Evolutionary conservation across 495 filamentous ascomycete genomes (phyloP), one percentile per base, ranked within the genome.

Genomic region (Hyaloscypha bicolor): DNA sequence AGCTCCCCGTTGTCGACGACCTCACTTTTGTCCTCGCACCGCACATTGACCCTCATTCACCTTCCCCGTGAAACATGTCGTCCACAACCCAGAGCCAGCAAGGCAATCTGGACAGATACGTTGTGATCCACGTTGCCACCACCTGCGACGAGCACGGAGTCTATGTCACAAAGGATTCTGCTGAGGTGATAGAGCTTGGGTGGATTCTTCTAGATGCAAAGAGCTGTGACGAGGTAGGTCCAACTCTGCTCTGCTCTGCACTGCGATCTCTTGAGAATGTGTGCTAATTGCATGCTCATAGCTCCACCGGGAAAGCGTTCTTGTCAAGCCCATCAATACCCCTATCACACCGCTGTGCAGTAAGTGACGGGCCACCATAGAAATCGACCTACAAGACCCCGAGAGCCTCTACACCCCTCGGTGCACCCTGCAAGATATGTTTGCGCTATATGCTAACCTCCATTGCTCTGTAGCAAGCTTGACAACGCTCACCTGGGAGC

Each of bases 81-180:
- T 67, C 65, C 31, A 69, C 69, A 29, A 55, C 68, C 4, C 69
- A 65, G 35, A 61, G 58, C 72, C 70, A 66, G 63, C 71, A 72
- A 55, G 69, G 82, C 67, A 92, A 91, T 81, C 87, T 94, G 80
- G 95, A 98, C 82, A 91, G 93, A 74, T 98, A 96, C 78, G 90
- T 97, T 69, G 92, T 99, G 73, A 95, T 97, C 76, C 95, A 98
- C 80, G 94, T 98, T 72, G 95, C 96, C 67, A 99, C 96, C 35
- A 99, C 95, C 70, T 98, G 95, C 80, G 95, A 98, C 78, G 95
- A 99, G 75, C 95, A 99, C 80, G 95, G 95, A 66, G 96, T 99
- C 64, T 99, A 98, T 80, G 95, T 99, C 60, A 98, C 96, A 39
- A 97, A 97, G 81, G 95, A 99, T 76, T 97, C 94, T 45, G 96